These are phyloP conservation scores for Geotrichum bryndzae DNA, from an alignment of 1,139 yeast genomes.

Conservation along the genomic window DNA sequence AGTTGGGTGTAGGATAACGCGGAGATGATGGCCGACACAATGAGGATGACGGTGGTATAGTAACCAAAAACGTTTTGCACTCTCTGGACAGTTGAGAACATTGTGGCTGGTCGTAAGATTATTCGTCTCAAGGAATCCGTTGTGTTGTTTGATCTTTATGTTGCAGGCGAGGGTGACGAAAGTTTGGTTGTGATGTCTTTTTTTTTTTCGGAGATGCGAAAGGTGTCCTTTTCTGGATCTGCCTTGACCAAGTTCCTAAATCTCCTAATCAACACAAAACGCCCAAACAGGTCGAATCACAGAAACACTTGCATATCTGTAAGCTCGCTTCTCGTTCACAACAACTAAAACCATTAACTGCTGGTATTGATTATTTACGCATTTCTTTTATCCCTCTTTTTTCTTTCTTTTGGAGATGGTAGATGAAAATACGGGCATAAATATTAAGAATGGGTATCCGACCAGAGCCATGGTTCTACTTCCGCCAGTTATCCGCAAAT, in stretches of 20 bases:
- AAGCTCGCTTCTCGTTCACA: not conserved
- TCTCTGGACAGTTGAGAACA: conserved; percentile 20
- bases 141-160: not conserved
- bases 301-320: not conserved
- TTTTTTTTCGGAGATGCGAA: not conserved
- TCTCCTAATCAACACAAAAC: not conserved
- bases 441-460: conserved; percentile 29
- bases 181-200: not conserved
- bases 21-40: conserved; percentile 29
- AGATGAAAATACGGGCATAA: not conserved
- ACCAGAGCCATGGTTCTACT: conserved; percentile 18
- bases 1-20: conserved; percentile 30
- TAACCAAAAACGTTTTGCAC: conserved; percentile 30
- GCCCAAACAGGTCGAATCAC: not conserved
- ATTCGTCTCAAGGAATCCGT: not conserved
- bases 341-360: not conserved
- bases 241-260: not conserved
- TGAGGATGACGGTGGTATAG: conserved; percentile 30
- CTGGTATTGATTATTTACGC: not conserved
- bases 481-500: conserved; percentile 26
- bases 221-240: not conserved
- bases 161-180: not conserved
- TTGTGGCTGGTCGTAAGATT: conserved; percentile 7
- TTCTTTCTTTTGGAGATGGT: not conserved
- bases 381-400: not conserved